Evolutionary conservation across 768 basidiomycete species (phyloP), one percentile per base, ranked within the genome.

Genomic region (Naganishia friedmannii): DNA sequence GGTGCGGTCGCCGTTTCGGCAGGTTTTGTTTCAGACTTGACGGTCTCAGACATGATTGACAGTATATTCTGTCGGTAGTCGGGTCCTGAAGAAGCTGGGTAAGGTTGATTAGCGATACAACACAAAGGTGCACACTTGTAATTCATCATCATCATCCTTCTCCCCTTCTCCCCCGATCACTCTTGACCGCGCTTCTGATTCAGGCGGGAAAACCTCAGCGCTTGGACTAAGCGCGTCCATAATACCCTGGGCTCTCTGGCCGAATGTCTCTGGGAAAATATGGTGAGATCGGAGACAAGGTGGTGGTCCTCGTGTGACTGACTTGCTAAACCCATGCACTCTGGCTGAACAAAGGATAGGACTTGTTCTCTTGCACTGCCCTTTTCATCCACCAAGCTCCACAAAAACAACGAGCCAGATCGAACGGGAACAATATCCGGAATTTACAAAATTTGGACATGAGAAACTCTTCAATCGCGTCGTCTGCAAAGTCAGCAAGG

Each of bases 201-300:
- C 17, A 45, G 19, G 39, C 60, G 39, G n/a, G 26, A 46, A 46
- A 39, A 34, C 7, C 4, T 17, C 42, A 21, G 37, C 60, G 60
- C 60, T 42, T 45, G 37, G 5, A 45, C 23, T 29, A 63, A 63
- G 60, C 60, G 60, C 60, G 60, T 29, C 42, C 60, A 13, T 21
- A 23, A 63, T 63, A 21, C 31, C 2, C 57, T 23, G 34, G 42
- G 42, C 42, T 42, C 48, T 17, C 34, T 58, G 55, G 31, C 23
- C 55, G 55, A 57, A 39, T 58, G 57, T 58, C 55, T 56, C 57
- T 58, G 57, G 57, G 57, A 58, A 58, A 58, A 58, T 58, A 58
- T 34, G n/a, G 57, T 39, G n/a, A 37, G 28, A 29, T 34, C 31
- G n/a, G 21, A 23, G 21, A n/a, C 32, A 10, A 15, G 15, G 54